A percentile compares a stretch with the other conserved stretches of the same genome.
These are phyloP conservation scores for Acacia melanoxylon DNA, from an alignment of 306 rosid species.

Conservation along the genomic window DNA sequence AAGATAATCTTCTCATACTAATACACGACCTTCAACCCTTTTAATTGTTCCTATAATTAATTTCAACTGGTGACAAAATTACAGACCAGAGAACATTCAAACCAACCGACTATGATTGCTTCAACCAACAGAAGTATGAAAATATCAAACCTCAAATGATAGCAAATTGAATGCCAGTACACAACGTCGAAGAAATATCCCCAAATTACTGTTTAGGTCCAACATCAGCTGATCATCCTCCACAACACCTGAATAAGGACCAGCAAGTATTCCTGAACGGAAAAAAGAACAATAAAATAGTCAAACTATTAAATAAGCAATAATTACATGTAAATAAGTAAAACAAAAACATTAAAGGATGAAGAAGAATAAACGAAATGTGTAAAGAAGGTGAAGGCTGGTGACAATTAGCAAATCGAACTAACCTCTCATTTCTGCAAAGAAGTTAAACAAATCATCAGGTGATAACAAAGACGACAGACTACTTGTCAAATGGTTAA, in stretches of 20 bases:
- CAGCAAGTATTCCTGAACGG: slow-evolving; percentile 75
- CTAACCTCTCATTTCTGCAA: slow-evolving; percentile 78
- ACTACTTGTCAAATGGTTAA: slow-evolving; percentile 64
- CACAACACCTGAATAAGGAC: slow-evolving; percentile 65
- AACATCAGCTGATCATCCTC: slow-evolving; percentile 81
- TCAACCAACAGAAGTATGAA: not conserved
- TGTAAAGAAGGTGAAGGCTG: slow-evolving; percentile 5
- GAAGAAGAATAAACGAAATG: not conserved
- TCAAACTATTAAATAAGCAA: slow-evolving; percentile 1
- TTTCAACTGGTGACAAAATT: not conserved
- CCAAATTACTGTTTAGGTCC: slow-evolving; percentile 81
- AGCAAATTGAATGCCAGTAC: slow-evolving; percentile 86
- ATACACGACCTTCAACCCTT: not conserved
- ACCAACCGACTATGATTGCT: not conserved
- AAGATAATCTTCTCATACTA: slow-evolving; percentile 2
- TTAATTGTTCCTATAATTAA: not conserved
- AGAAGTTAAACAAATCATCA: slow-evolving; percentile 89
- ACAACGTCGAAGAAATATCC: slow-evolving; percentile 85
- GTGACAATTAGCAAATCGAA: slow-evolving; percentile 4
- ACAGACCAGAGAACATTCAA: slow-evolving; percentile 14
- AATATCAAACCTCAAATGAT: slow-evolving; percentile 70
- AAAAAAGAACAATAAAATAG: not conserved
- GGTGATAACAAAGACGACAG: slow-evolving; percentile 75
- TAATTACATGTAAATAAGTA: not conserved
- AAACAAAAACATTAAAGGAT: not conserved